Conservation (phyloP, 202 grass and related monocot species). For the Bolboschoenoplectus hybrid region DNA sequence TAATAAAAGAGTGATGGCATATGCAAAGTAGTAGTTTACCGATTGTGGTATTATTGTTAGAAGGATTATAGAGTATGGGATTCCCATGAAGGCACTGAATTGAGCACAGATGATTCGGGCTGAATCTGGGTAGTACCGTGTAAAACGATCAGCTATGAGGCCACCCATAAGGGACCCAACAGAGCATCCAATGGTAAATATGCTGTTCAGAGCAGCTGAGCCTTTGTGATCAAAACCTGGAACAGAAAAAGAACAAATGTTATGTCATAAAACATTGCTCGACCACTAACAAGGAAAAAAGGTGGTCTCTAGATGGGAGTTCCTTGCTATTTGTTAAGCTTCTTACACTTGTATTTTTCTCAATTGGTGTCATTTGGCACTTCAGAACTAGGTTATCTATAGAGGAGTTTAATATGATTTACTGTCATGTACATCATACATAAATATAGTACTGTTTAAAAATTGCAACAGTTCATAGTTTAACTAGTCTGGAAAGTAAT, state of each 20-base stretch:
- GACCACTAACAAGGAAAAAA: background rate
- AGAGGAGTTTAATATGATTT: background rate
- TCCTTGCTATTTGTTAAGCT: background rate
- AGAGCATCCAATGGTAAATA: constrained; percentile 85
- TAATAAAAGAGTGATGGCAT: constrained; percentile 66
- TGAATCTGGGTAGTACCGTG: constrained; percentile 59
- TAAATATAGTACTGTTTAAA: background rate
- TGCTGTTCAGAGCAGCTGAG: constrained; percentile 73
- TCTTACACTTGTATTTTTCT: background rate
- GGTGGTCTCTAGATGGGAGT: background rate
- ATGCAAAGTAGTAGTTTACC: constrained; percentile 57
- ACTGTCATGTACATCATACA: background rate
- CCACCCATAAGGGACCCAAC: constrained; percentile 77
- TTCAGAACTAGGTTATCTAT: background rate
- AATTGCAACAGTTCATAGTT: background rate
- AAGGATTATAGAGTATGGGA: constrained; percentile 81
- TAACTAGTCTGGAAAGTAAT: background rate
- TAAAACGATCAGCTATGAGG: constrained; percentile 64
- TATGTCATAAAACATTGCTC: background rate
- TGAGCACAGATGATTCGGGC: constrained; percentile 82
- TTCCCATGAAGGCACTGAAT: constrained; percentile 85
- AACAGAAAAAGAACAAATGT: background rate
- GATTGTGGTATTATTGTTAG: constrained; percentile 72
- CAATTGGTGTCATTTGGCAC: background rate
- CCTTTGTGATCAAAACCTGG: constrained; percentile 85